Evolutionary conservation across 2,329 filamentous ascomycete species (phyloP).

Genomic region (Hysterium pulicare): DNA sequence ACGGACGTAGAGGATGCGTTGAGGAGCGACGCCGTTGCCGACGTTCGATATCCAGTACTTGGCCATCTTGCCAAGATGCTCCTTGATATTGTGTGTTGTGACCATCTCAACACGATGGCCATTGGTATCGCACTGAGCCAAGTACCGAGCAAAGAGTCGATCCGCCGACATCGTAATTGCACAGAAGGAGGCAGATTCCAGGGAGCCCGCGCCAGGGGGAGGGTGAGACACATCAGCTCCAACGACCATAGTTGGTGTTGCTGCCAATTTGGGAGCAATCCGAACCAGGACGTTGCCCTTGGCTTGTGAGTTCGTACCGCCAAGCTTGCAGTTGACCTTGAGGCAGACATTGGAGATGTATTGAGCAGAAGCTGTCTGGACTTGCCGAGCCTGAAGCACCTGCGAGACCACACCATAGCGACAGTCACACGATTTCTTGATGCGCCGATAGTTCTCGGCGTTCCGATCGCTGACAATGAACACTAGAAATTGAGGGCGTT

Average conservation of each 20-base stretch:
- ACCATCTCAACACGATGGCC: conserved; percentile 80
- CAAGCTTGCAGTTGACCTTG: conserved; percentile 96
- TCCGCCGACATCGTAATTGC: conserved; percentile 83
- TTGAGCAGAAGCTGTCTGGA: conserved; percentile 67
- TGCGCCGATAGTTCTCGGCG: conserved; percentile 68
- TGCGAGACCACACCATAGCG: conserved; percentile 81
- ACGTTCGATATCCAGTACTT: conserved; percentile 60
- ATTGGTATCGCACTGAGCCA: conserved; percentile 77
- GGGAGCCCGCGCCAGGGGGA: conserved; percentile 52
- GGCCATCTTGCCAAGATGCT: conserved; percentile 63
- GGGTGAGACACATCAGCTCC: conserved; percentile 89
- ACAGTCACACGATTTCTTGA: conserved; percentile 89
- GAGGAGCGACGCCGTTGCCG: conserved; percentile 55
- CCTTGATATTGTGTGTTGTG: conserved; percentile 60
- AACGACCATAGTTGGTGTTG: conserved; percentile 69
- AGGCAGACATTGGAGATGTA: conserved; percentile 93
- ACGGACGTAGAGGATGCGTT: conserved; percentile 86
- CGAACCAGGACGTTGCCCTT: conserved; percentile 35
- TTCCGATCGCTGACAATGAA: conserved; percentile 73
- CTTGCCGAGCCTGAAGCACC: conserved; percentile 69
- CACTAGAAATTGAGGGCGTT: conserved; percentile 71
- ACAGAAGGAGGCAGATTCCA: conserved; percentile 66
- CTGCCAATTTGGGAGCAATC: conserved; percentile 15
- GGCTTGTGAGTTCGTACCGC: conserved; percentile 67
- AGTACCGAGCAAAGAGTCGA: conserved; percentile 66